Evolutionary conservation across 768 basidiomycete species (phyloP), one percentile per base, ranked within the genome.

Genomic region (Lentinula detonsa): DNA sequence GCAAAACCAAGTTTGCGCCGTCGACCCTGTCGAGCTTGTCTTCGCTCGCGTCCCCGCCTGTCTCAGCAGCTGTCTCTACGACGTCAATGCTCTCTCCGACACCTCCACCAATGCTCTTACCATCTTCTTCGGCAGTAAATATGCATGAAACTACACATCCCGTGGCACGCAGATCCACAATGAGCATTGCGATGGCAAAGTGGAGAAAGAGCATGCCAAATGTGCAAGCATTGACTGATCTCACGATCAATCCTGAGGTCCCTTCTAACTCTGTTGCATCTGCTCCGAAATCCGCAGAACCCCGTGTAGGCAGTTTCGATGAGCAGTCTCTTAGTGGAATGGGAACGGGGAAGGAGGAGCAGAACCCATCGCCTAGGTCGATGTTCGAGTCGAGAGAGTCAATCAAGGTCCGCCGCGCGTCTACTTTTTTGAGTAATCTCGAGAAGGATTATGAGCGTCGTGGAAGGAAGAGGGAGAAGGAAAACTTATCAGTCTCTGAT

Each of bases 191-290:
- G 21, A 43, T 40, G 39, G 37, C 55, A 6, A 56, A 33, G 28
- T 71, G 70, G 71, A 67, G 67, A 53, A 68, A 62, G 46, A 71
- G 67, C 51, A 66, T 71, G 62, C 62, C 66, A 35, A 66, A 68
- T 21, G 65, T 62, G 37, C 52, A 50, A 8, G 53, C 23, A 11
- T 31, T 61, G 21, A 11, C 9, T n/a, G 37, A 40, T 43, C 23
- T 56, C 18, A 40, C 31, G 13, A 37, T 13, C 31, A 52, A 52
- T 11, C 8, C 18, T n/a, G 51, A 52, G 13, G 8, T 7, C 21
- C 5, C 46, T 48, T 9, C 8, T 48, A 9, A 6, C 6, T 18
- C 16, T n/a, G 6, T 11, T 9, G 18, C 46, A 7, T 23, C 46
- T 23, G 18, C 46, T 16, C 55, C 55, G n/a, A 31, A 45, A 23